Evolutionary conservation across 1,139 yeast genomes (phyloP), one percentile per base, ranked within the genome.

Genomic region (Suhomyces panamericanus): DNA sequence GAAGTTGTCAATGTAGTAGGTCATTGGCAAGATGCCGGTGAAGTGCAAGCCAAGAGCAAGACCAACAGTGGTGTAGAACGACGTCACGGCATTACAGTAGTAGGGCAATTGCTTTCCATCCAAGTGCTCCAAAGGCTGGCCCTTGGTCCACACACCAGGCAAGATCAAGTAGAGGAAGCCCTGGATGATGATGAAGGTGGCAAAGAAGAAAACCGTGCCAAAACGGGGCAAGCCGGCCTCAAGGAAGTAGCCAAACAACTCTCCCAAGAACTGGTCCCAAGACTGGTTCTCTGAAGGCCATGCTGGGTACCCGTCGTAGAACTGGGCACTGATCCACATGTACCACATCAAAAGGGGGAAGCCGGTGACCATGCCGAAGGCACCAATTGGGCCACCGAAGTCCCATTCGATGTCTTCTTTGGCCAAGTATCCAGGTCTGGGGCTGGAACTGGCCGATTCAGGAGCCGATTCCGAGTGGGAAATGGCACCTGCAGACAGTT

Each of bases 341-440:
- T 93, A 93, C 78, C 87, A 88, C 99, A 93, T 93, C 60, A 95
- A 75, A 42, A 85, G 62, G 6, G 99, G 99, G 70, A 93, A 95
- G 2, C 96, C 96, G 39, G 80, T 62, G 83, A 93, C 82, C 97
- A 93, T 91, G n/a, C 93, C 90, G 15, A 83, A 49, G 35, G 89
- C 96, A 43, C 99, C 99, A n/a, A 75, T 63, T 17, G 96, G 87
- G 0, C 98, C 99, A 42, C 99, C 99, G 60, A 93, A 93, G 58
- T 93, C 99, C 69, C 81, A 88, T 59, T 84, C 91, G 50, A 73
- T 70, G 43, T 73, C 59, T 36, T 69, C 68, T 42, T 66, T 67
- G 35, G 68, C 60, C 22, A 70, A 44, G 52, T 71, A 72, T 6
- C 73, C 71, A 12, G 51, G 55, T 35, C 32, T 32, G 10, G 42